Evolutionary conservation across 805 yeast genomes (phyloP), one percentile per base, ranked within the genome.

Genomic region (Cyberlindnera sargentensis): DNA sequence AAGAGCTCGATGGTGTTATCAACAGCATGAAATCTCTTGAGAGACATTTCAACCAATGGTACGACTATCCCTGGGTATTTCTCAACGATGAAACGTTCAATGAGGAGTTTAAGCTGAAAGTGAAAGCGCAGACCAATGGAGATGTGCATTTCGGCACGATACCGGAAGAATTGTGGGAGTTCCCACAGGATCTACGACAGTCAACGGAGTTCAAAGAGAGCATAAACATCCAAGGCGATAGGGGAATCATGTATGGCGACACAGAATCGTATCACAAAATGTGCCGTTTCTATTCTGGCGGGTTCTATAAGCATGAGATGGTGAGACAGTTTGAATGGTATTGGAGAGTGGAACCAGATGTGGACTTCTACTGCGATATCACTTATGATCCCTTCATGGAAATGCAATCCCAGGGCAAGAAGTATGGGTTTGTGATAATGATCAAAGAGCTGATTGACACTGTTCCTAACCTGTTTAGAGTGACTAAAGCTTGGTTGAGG

Each of bases 341-440:
- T 65, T 90, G 97, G 96, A 73, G 98, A 44, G 89, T 93, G 9
- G 99, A 93, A 62, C 98, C 98, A 3, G 84, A 84, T 50, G 93
- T 91, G 34, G 82, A 85, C 51, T 88, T 87, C 58, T 88, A 73
- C 60, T 91, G 99, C 64, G 97, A 91, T 61, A 63, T 89, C 43
- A 83, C 95, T 0, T 88, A 90, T 64, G 98, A 91, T 64, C 95
- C 96, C 10, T 93, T 91, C 57, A 52, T 72, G 11, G 87, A 84
- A 55, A 88, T 91, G 97, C 75, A 75, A 40, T 69, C 67, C 39
- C 56, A 60, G 46, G 75, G 77, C 37, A 90, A 90, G 63, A 76
- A 73, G 52, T 90, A 90, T 58, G 98, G 96, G 0, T 93, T 86
- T 62, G 87, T 87, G 6, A 79, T 91, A 23, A 68, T 86, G 44